Evolutionary conservation across 495 filamentous ascomycete genomes (phyloP).

Genomic region (Podospora fimiseda): DNA sequence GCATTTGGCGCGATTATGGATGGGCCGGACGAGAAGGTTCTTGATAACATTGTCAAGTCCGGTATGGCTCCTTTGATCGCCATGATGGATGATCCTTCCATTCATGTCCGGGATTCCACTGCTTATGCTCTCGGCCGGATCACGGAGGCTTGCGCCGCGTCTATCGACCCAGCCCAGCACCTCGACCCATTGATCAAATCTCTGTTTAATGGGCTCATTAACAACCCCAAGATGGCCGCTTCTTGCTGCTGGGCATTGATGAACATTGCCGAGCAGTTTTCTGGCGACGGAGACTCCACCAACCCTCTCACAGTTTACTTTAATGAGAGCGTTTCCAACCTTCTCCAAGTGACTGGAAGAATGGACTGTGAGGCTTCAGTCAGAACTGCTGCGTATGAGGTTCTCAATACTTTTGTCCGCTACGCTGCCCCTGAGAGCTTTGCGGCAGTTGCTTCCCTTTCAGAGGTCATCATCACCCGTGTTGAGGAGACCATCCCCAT

Average conservation of each 20-base stretch:
- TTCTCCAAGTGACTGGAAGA: constrained; percentile 79
- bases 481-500: constrained; percentile 87
- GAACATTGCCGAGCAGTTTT: constrained; percentile 95
- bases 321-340: constrained; percentile 78
- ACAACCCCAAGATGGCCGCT: constrained; percentile 91
- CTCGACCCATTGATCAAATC: constrained; percentile 75
- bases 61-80: constrained; percentile 80
- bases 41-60: constrained; percentile 91
- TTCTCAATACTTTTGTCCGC: constrained; percentile 85
- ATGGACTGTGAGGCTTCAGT: constrained; percentile 81
- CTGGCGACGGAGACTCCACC: constrained; percentile 67
- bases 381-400: constrained; percentile 98
- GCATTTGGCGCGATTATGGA: constrained; percentile 99
- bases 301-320: constrained; percentile 91
- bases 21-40: constrained; percentile 79
- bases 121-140: constrained; percentile 94
- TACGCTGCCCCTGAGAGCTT: constrained; percentile 85
- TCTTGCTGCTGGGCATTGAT: constrained; percentile 99
- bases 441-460: constrained; percentile 69
- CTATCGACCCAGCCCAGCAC: constrained; percentile 77
- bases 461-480: constrained; percentile 77
- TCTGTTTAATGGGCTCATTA: constrained; percentile 84
- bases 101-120: constrained; percentile 94
- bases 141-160: constrained; percentile 80
- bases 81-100: constrained; percentile 90